Base-by-base conservation (phyloP, 2,329 filamentous ascomycete genomes). In the Huntiella bhutanensis region DNA sequence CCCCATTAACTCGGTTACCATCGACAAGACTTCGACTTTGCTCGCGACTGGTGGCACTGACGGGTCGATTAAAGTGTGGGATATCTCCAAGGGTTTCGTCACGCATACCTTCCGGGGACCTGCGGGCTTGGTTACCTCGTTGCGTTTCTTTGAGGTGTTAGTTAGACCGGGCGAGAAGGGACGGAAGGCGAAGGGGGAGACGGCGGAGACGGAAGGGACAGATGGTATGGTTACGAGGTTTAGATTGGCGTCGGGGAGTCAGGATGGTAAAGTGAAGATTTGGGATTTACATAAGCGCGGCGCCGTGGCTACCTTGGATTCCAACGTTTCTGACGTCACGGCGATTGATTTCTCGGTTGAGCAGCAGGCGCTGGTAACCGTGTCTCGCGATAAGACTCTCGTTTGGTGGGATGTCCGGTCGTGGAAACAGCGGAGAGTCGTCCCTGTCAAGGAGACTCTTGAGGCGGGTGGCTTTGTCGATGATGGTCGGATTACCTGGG, bases 41-140 rank as follows among this genome's bases (percentile, higher is more conserved):
- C 69, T 98, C 38, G 91, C 87, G 12, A 96, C 88, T 12, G 91
- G 92, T 52, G 84, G 83, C 42, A 87, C 91, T 3, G 91, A 98
- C 58, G 91, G 91, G 17, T 75, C 82, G 1, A 83, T 96, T 55
- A 98, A 98, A 61, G 80, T 98, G 45, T 98, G 88, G 88, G 91
- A 98, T 62, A 85, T 98, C 50, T 69, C 71, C 43, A 84, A 80
- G 39, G 91, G 91, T 16, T 96, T 82, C 60, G 77, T 86, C 32
- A 98, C 92, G 22, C 91, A 98, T 62, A 94, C 85, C 0, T 93
- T 98, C 61, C 82, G 88, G 54, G 87, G 87, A 1, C 88, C 93
- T 48, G 86, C 86, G 50, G 87, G 91, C 7, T 72, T 98, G 16
- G 75, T 98, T 4, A 94, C 91, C 10, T 85, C 91, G 0, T 68